These are phyloP conservation scores for Brettanomyces nanus DNA, from an alignment of 805 yeast species.

Conservation along the genomic window DNA sequence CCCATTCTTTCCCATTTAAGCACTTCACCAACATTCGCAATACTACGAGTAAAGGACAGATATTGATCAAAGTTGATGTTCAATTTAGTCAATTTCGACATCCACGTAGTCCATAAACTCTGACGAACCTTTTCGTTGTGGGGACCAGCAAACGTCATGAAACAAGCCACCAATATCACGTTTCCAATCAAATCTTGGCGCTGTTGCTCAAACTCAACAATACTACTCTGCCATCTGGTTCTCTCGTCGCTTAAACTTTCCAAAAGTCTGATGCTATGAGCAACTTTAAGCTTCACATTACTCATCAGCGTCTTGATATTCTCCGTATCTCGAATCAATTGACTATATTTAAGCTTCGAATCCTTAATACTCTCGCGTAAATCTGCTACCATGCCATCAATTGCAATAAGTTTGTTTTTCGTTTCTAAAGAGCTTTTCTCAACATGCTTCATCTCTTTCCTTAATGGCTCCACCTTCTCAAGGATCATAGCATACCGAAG, in stretches of 20 bases:
- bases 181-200: slow-evolving; percentile 53
- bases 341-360: slow-evolving; percentile 63
- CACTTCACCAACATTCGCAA: slow-evolving; percentile 33
- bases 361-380: slow-evolving; percentile 58
- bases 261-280: slow-evolving; percentile 53
- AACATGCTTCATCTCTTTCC: slow-evolving; percentile 51
- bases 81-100: slow-evolving; percentile 23
- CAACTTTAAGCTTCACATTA: slow-evolving; percentile 49
- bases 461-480: slow-evolving; percentile 65
- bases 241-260: slow-evolving; percentile 61
- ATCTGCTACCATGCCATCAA: slow-evolving; percentile 74
- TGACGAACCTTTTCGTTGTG: slow-evolving; percentile 30
- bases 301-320: slow-evolving; percentile 63
- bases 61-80: slow-evolving; percentile 31
- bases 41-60: slow-evolving; percentile 25
- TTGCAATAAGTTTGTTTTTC: slow-evolving; percentile 61
- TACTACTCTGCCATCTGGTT: slow-evolving; percentile 61
- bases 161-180: slow-evolving; percentile 54
- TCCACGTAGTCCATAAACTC: slow-evolving; percentile 15
- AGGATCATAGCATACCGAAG: slow-evolving; percentile 65
- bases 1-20: slow-evolving; percentile 46
- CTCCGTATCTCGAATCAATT: slow-evolving; percentile 72
- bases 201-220: slow-evolving; percentile 39
- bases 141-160: slow-evolving; percentile 51
- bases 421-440: slow-evolving; percentile 57